A percentile compares a stretch with the other conserved stretches of the same genome.
These are phyloP conservation scores for Xerocomus brunneocitrinus DNA, from an alignment of 768 basidiomycete species.

Conservation along the genomic window DNA sequence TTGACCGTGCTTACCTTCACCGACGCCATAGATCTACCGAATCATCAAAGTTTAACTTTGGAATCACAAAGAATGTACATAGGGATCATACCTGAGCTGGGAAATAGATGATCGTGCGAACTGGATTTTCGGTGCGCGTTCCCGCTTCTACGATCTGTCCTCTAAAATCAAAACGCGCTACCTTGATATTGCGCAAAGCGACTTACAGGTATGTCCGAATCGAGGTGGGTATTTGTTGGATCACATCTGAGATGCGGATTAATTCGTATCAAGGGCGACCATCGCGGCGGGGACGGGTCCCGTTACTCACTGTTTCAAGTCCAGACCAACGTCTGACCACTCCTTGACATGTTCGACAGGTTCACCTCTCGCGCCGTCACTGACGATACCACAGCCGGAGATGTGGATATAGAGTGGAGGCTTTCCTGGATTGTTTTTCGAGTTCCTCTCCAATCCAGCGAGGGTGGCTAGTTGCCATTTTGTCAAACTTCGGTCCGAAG, in stretches of 20 bases:
- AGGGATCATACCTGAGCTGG: conserved; percentile 29
- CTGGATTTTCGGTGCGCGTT: conserved; percentile 34
- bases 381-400: conserved; percentile 38
- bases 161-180: neutral
- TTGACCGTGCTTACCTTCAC: conserved; percentile 29
- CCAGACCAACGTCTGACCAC: conserved; percentile 38
- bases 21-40: conserved; percentile 39
- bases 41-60: neutral
- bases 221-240: conserved; percentile 30
- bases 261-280: neutral
- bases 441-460: conserved; percentile 35
- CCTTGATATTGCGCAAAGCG: neutral
- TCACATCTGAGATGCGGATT: conserved; percentile 19
- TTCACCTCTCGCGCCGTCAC: conserved; percentile 40
- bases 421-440: conserved; percentile 32
- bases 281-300: neutral
- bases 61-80: neutral
- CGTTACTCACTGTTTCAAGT: conserved; percentile 26
- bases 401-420: conserved; percentile 43
- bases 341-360: conserved; percentile 28
- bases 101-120: conserved; percentile 42
- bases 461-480: conserved; percentile 31
- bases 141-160: conserved; percentile 38
- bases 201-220: conserved; percentile 30
- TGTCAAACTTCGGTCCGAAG: neutral